Evolutionary conservation across 371 early-diverging fungal species (phyloP).

Genomic region (Rhizopus sp.): DNA sequence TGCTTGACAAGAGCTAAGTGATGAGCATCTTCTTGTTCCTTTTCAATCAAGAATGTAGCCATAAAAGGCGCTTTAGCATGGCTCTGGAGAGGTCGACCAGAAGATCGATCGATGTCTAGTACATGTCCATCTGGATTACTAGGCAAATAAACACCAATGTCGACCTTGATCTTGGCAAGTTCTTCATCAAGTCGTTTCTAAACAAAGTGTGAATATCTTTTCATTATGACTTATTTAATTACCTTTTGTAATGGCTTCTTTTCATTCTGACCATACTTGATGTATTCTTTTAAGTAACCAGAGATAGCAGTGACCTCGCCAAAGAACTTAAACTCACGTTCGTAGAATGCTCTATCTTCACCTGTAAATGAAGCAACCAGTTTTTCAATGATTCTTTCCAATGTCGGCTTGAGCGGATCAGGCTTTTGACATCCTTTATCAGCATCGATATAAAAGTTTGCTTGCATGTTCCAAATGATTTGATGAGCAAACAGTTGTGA

Average conservation of each 20-base stretch:
- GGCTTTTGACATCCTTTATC: slow-evolving; percentile 78
- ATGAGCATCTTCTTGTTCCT: slow-evolving; percentile 50
- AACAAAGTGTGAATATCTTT: background rate
- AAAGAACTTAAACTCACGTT: slow-evolving; percentile 96
- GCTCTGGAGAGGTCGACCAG: slow-evolving; percentile 95
- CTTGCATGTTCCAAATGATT: slow-evolving; percentile 99
- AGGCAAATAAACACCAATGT: slow-evolving; percentile 97
- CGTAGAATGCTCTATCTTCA: slow-evolving; percentile 85
- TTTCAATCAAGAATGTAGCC: slow-evolving; percentile 95
- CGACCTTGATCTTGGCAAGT: slow-evolving; percentile 91
- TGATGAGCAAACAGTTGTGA: slow-evolving; percentile 98
- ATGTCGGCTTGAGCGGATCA: slow-evolving; percentile 82
- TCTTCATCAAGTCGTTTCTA: slow-evolving; percentile 89
- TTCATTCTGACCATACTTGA: slow-evolving; percentile 91
- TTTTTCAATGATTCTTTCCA: slow-evolving; percentile 85
- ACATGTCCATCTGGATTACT: slow-evolving; percentile 97
- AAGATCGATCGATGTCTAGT: slow-evolving; percentile 92
- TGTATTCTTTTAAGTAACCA: slow-evolving; percentile 94
- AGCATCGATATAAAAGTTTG: slow-evolving; percentile 88
- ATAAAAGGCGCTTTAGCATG: slow-evolving; percentile 99
- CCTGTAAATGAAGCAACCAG: slow-evolving; percentile 82
- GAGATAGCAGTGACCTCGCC: slow-evolving; percentile 95
- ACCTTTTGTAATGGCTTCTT: slow-evolving; percentile 82
- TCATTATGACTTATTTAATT: background rate
- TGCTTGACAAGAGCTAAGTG: slow-evolving; percentile 17